phyloP scores from a whole-genome alignment of 192 early-diverging fungal species.

The Neocallimastix lanati region DNA sequence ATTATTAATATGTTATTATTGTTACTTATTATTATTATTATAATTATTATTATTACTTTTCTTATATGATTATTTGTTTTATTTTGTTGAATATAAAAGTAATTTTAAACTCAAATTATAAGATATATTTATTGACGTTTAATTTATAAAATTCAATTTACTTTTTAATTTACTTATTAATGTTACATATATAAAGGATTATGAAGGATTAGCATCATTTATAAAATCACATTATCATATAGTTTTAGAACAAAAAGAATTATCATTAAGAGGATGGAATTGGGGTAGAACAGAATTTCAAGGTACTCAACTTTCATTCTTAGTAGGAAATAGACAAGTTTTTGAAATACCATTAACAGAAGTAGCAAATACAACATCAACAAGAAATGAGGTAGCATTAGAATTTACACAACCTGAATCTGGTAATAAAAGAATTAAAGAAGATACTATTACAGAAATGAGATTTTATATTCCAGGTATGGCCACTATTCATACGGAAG shows the following conservation, averaged over 20 bases:
- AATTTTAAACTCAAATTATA: no score
- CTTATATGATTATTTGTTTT: no score
- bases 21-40: no score
- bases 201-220: slow-evolving; percentile 53
- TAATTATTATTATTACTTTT: no score
- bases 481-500: slow-evolving; percentile 12
- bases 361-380: slow-evolving; percentile 67
- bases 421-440: slow-evolving; percentile 23
- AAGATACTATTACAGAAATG: slow-evolving; percentile 77
- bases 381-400: slow-evolving; percentile 75
- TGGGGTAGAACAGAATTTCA: slow-evolving; percentile 84
- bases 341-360: slow-evolving; percentile 82
- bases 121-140: no score
- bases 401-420: slow-evolving; percentile 62
- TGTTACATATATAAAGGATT: slow-evolving; percentile 40
- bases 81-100: no score
- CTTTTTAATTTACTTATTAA: no score
- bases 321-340: slow-evolving; percentile 58
- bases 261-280: slow-evolving; percentile 86
- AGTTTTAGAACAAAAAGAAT: slow-evolving; percentile 59
- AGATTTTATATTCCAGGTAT: slow-evolving; percentile 81
- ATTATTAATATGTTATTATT: no score
- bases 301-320: slow-evolving; percentile 56
- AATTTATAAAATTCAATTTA: no score
- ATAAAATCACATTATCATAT: slow-evolving; percentile 53